Evolutionary conservation across 2,329 filamentous ascomycete species (phyloP), one percentile per base, ranked within the genome.

Genomic region (Talaromyces sp.): DNA sequence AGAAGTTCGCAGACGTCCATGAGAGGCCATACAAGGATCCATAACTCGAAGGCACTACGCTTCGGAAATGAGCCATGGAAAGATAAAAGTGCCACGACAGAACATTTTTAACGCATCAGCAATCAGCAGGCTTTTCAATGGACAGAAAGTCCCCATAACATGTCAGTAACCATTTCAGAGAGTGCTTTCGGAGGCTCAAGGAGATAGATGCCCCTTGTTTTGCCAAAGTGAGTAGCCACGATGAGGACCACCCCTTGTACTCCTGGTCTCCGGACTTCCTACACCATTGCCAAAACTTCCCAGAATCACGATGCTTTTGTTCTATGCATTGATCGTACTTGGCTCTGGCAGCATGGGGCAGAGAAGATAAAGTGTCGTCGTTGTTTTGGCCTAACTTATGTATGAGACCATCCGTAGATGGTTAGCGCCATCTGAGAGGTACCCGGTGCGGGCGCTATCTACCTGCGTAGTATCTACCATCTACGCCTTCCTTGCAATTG

Each of bases 401-500:
- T n/a, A 44, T 44, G 42, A 21, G 5, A 23, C 6, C 9, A 48
- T 48, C 44, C 9, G 2, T 2, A 48, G 28, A 8, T 11, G 28
- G 50, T 54, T 54, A 54, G 50, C 5, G 6, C 5, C 31, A 37
- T 21, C 31, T 35, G 50, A 11, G 33, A 28, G 1, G 21, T 44
- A 6, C 18, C 18, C n/a, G 31, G 46, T 50, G 46, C 46, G 46
- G 46, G 46, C 46, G 28, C 28, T 28, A 28, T 28, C 28, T n/a
- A n/a, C n/a, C n/a, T n/a, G n/a, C n/a, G n/a, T n/a, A n/a, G n/a
- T n/a, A n/a, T n/a, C n/a, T n/a, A n/a, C 28, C 14, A 52, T 52
- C 48, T 52, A 52, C 48, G 21, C 11, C 50, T 54, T 54, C 31
- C 50, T 54, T 52, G 48, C 48, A 33, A 16, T 50, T n/a, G 14